Conservation (phyloP, 306 rosid genomes). For the Aeschynomene evenia region DNA sequence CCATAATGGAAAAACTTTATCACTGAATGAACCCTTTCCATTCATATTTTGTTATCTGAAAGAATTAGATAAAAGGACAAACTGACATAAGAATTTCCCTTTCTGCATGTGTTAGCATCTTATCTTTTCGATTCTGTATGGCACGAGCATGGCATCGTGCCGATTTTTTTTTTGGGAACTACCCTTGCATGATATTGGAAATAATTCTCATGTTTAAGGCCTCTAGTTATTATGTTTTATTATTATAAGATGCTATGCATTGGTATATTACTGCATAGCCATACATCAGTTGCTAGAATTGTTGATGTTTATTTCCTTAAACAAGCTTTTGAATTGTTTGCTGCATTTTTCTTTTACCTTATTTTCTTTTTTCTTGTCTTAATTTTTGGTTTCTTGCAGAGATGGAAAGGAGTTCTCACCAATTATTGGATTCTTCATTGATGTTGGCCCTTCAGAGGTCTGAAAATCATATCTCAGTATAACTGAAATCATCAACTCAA, state of each 20-base stretch:
- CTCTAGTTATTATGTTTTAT: neutral
- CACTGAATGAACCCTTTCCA: neutral
- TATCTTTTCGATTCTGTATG: slow-evolving; percentile 7
- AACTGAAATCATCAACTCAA: slow-evolving; percentile 3
- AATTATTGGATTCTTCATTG: slow-evolving; percentile 64
- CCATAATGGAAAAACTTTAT: neutral
- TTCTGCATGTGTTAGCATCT: neutral
- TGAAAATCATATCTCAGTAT: slow-evolving; percentile 15
- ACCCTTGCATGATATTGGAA: slow-evolving; percentile 3
- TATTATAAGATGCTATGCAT: slow-evolving; percentile 3
- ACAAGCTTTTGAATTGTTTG: neutral
- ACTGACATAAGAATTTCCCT: neutral
- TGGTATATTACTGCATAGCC: neutral
- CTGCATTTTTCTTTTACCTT: slow-evolving; percentile 10
- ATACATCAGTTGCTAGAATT: neutral
- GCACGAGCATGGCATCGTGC: neutral
- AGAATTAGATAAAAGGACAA: neutral
- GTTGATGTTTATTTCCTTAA: neutral
- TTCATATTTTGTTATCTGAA: neutral
- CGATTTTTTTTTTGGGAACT: neutral
- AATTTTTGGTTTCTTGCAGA: slow-evolving; percentile 40
- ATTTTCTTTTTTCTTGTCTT: neutral
- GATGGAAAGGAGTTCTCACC: slow-evolving; percentile 86
- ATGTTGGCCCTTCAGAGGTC: slow-evolving; percentile 68
- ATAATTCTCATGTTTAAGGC: neutral